Conservation (phyloP, 2,329 filamentous ascomycete genomes). For the Epichloe amarillans region DNA sequence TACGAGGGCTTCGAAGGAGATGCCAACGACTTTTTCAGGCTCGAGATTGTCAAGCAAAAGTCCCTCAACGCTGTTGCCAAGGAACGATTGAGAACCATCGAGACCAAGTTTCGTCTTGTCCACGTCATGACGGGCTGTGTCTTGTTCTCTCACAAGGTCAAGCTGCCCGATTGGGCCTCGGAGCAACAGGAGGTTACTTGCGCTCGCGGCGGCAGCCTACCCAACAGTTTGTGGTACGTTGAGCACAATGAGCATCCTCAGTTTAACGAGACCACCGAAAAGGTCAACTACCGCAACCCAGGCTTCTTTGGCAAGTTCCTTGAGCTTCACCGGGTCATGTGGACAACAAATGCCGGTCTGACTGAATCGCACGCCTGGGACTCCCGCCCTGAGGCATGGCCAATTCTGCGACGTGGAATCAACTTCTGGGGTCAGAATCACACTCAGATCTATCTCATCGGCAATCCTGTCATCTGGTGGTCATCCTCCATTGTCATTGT, state of each 20-base stretch:
- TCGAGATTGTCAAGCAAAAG: slow-evolving; percentile 87
- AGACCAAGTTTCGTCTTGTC: slow-evolving; percentile 90
- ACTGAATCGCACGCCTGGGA: slow-evolving; percentile 98
- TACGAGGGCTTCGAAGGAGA: slow-evolving; percentile 95
- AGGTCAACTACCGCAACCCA: slow-evolving; percentile 88
- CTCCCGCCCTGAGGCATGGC: slow-evolving; percentile 87
- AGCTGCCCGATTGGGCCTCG: slow-evolving; percentile 93
- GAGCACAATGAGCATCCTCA: slow-evolving; percentile 79
- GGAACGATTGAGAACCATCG: slow-evolving; percentile 77
- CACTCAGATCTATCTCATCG: slow-evolving; percentile 91
- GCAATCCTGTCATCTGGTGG: slow-evolving; percentile 94
- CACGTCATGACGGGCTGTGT: slow-evolving; percentile 95
- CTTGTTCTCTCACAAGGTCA: slow-evolving; percentile 97
- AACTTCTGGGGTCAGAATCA: slow-evolving; percentile 97
- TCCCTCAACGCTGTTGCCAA: slow-evolving; percentile 70
- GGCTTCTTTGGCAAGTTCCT: slow-evolving; percentile 97
- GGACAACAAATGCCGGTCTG: slow-evolving; percentile 92
- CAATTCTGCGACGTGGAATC: slow-evolving; percentile 81
- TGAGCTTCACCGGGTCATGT: slow-evolving; percentile 97
- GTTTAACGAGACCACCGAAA: slow-evolving; percentile 64
- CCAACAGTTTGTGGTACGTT: slow-evolving; percentile 95
- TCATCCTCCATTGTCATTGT: slow-evolving; percentile 65
- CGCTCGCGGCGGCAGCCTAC: slow-evolving; percentile 76
- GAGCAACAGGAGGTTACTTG: slow-evolving; percentile 99
- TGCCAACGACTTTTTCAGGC: slow-evolving; percentile 87